These are phyloP conservation scores for Cyamopsis tetragonoloba DNA, from an alignment of 306 rosid genomes.

Conservation along the genomic window DNA sequence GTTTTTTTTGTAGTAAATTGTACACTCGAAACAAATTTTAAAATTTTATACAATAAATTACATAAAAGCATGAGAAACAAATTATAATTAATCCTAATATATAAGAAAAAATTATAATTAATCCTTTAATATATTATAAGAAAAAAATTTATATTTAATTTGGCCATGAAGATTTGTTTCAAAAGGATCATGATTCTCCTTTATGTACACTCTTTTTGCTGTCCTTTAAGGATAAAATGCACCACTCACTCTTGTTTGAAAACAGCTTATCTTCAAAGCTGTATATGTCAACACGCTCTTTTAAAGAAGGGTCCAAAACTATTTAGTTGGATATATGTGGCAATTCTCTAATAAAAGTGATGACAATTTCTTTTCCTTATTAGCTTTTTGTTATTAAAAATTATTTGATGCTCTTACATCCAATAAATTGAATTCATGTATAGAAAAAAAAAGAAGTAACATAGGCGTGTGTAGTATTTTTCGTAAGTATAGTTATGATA, in stretches of 20 bases:
- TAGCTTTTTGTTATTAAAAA: background rate
- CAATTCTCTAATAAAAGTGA: background rate
- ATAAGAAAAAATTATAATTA: too few relatives aligned
- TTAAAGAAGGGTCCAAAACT: constrained; percentile 15
- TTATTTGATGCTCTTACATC: background rate
- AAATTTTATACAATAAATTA: too few relatives aligned
- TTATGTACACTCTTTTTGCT: constrained; percentile 11
- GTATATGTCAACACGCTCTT: constrained; percentile 18
- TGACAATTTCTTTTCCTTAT: background rate
- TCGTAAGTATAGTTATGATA: too few relatives aligned
- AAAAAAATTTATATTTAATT: background rate
- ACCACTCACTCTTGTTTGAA: constrained; percentile 20
- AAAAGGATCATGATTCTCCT: constrained; percentile 19
- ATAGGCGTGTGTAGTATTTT: too few relatives aligned
- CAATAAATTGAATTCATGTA: background rate
- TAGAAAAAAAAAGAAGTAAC: too few relatives aligned
- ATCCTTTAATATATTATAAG: background rate
- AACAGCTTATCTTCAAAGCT: constrained; percentile 31
- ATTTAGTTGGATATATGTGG: background rate
- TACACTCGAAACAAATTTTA: too few relatives aligned
- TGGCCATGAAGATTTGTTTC: constrained; percentile 20
- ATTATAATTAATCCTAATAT: too few relatives aligned
- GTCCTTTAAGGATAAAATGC: constrained; percentile 31
- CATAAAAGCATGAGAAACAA: too few relatives aligned
- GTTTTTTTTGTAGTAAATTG: too few relatives aligned